Evolutionary conservation across 345 rosid species (phyloP).

Genomic region (Gynandropsis gynandra): DNA sequence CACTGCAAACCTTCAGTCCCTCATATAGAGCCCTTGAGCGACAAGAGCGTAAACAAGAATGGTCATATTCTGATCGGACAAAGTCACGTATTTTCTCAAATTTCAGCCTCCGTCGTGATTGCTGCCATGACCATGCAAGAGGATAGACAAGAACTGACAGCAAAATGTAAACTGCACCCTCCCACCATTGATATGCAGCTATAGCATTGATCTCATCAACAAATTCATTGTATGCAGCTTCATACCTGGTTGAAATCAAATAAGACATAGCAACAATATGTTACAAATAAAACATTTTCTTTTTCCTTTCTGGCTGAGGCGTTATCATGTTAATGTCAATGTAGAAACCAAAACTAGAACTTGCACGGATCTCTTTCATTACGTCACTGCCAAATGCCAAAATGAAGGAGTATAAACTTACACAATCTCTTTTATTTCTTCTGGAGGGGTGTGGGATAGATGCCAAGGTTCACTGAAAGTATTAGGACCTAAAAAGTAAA

Average conservation of each 20-base stretch:
- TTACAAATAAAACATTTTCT: conserved; percentile 6
- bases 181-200: conserved; percentile 98
- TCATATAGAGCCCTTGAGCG: conserved; percentile 95
- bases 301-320: too few relatives aligned
- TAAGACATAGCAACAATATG: not conserved
- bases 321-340: too few relatives aligned
- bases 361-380: too few relatives aligned
- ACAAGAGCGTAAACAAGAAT: conserved; percentile 91
- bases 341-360: too few relatives aligned
- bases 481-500: conserved; percentile 88
- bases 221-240: conserved; percentile 81
- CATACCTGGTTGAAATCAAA: conserved; percentile 44
- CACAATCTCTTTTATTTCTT: conserved; percentile 78
- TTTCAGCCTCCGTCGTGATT: conserved; percentile 60
- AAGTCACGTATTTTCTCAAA: conserved; percentile 88
- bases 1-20: conserved; percentile 90
- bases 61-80: conserved; percentile 93
- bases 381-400: not conserved
- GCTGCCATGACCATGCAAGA: conserved; percentile 91
- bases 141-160: conserved; percentile 82
- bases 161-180: conserved; percentile 68
- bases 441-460: conserved; percentile 72
- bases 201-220: conserved; percentile 80
- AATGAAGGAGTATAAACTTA: conserved; percentile 32
- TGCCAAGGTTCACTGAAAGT: conserved; percentile 92